phyloP scores from a whole-genome alignment of 805 yeast genomes.

The Pichia paraexigua region DNA sequence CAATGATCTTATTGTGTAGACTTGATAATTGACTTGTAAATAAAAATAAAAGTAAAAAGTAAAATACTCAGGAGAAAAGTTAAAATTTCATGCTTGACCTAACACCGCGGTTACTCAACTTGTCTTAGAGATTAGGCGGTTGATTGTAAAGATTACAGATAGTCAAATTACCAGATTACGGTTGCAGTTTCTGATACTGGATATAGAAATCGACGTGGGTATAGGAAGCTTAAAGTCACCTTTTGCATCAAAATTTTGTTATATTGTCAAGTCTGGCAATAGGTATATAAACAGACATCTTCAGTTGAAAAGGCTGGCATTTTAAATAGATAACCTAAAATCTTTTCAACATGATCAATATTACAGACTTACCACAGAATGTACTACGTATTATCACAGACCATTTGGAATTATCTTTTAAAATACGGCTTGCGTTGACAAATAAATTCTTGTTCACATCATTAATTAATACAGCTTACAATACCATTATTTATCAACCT shows the following conservation, averaged over 20 bases:
- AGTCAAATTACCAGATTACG: background rate
- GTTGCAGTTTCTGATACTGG: background rate
- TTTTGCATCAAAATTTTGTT: too few relatives aligned
- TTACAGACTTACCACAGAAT: constrained; percentile 10
- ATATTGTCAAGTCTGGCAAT: background rate
- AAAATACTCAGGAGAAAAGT: too few relatives aligned
- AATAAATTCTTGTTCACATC: constrained; percentile 4
- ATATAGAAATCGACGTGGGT: background rate
- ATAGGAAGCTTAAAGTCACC: background rate
- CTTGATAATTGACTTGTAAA: background rate
- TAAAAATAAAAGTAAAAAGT: background rate
- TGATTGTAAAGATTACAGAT: background rate
- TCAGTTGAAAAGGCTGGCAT: background rate
- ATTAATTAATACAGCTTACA: constrained; percentile 1
- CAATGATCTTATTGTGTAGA: constrained; percentile 17
- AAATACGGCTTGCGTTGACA: constrained; percentile 4
- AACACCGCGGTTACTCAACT: constrained; percentile 3
- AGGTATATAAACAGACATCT: background rate
- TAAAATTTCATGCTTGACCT: background rate
- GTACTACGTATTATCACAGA: constrained; percentile 5
- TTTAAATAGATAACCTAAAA: background rate
- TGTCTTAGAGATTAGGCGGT: background rate
- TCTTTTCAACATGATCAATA: constrained; percentile 13
- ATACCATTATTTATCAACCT: constrained; percentile 13
- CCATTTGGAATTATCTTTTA: constrained; percentile 3